phyloP scores from a whole-genome alignment of 768 basidiomycete species.

The Favolaschia claudopus region DNA sequence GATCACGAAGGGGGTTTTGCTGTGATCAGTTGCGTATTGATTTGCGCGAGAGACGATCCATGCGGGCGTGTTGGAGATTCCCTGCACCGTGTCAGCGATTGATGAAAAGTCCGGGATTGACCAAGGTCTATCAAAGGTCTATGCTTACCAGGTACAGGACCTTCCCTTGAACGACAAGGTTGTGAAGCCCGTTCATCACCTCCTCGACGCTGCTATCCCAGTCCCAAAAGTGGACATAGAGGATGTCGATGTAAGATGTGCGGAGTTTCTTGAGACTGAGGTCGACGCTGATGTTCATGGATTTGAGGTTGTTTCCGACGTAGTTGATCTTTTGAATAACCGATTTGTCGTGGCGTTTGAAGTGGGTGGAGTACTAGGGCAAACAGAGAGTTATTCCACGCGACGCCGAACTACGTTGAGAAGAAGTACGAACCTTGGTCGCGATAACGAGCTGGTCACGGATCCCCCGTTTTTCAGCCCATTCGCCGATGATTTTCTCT shows the following conservation, averaged over 20 bases:
- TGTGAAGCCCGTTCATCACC: constrained; percentile 53
- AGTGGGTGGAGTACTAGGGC: too few relatives aligned
- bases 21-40: constrained; percentile 49
- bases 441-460: constrained; percentile 57
- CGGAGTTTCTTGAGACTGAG: too few relatives aligned
- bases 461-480: constrained; percentile 51
- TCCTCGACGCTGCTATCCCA: constrained; percentile 52
- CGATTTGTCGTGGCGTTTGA: too few relatives aligned
- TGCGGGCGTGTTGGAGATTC: constrained; percentile 42
- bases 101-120: not conserved
- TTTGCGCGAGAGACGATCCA: constrained; percentile 49
- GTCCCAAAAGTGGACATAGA: constrained; percentile 63
- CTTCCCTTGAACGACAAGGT: constrained; percentile 49
- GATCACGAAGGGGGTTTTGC: constrained; percentile 51
- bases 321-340: constrained; percentile 45
- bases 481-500: constrained; percentile 60
- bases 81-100: too few relatives aligned
- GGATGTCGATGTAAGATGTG: constrained; percentile 62
- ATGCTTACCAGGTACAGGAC: constrained; percentile 47
- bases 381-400: too few relatives aligned
- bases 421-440: constrained; percentile 50
- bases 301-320: constrained; percentile 56
- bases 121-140: not conserved
- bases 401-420: constrained; percentile 26
- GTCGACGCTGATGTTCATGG: constrained; percentile 50